Evolutionary conservation across 352 stramenopile genomes (phyloP).

Genomic region (Phytophthora parvispora): DNA sequence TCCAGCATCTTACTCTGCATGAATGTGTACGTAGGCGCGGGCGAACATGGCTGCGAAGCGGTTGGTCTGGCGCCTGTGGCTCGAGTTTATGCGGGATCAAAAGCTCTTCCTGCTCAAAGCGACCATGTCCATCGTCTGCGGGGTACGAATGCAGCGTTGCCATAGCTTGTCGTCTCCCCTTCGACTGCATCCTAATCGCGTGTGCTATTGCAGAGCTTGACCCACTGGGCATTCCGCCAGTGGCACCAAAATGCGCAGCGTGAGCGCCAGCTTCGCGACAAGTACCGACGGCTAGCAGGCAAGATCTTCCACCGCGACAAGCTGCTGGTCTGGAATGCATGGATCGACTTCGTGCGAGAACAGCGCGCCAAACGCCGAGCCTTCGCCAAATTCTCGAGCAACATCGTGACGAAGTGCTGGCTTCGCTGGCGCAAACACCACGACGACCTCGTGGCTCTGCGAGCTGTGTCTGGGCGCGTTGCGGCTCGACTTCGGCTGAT

Average conservation of each 20-base stretch:
- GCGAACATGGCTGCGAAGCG: slow-evolving; percentile 59
- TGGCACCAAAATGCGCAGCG: slow-evolving; percentile 58
- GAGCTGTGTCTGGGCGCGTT: slow-evolving; percentile 52
- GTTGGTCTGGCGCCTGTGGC: slow-evolving; percentile 63
- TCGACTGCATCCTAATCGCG: slow-evolving; percentile 1
- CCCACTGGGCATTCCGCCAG: slow-evolving; percentile 76
- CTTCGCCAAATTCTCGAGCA: slow-evolving; percentile 67
- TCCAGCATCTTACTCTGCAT: slow-evolving; percentile 3
- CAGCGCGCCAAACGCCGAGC: slow-evolving; percentile 70
- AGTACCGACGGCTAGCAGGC: slow-evolving; percentile 53
- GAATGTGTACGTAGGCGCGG: slow-evolving; percentile 26
- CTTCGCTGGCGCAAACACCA: slow-evolving; percentile 62
- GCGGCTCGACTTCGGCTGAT: slow-evolving; percentile 51
- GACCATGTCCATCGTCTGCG: slow-evolving; percentile 73
- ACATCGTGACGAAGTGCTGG: slow-evolving; percentile 74
- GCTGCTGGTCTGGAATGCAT: slow-evolving; percentile 64
- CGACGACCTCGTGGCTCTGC: slow-evolving; percentile 47
- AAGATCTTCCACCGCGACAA: slow-evolving; percentile 72
- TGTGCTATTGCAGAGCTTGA: slow-evolving; percentile 51
- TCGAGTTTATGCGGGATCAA: slow-evolving; percentile 59
- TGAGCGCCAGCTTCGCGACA: slow-evolving; percentile 52
- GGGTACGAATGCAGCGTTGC: slow-evolving; percentile 35
- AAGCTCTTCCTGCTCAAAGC: slow-evolving; percentile 80
- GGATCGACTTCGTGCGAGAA: slow-evolving; percentile 60
- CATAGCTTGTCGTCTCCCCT: not conserved